These are phyloP conservation scores for Nakataea oryzae DNA, from an alignment of 2,329 filamentous ascomycete genomes.

Conservation along the genomic window DNA sequence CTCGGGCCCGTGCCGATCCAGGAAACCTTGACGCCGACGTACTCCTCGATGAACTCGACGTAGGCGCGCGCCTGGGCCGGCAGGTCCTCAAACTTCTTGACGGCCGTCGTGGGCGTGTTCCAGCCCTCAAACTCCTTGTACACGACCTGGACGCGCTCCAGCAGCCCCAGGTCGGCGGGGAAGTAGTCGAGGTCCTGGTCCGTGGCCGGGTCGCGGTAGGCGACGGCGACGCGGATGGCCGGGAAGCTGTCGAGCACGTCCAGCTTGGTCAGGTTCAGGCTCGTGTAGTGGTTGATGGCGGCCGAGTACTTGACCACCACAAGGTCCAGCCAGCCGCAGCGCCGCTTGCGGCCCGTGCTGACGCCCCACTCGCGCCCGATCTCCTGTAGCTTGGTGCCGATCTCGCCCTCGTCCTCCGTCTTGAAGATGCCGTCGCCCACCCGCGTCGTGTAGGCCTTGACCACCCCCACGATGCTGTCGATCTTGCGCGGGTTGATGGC, in stretches of 20 bases:
- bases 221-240: slow-evolving; percentile 63
- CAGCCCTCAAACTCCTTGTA: slow-evolving; percentile 63
- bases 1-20: slow-evolving; percentile 59
- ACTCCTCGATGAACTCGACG: slow-evolving; percentile 54
- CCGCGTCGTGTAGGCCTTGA: slow-evolving; percentile 56
- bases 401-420: slow-evolving; percentile 37
- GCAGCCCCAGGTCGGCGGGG: slow-evolving; percentile 49
- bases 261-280: slow-evolving; percentile 48
- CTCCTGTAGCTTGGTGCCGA: slow-evolving; percentile 27
- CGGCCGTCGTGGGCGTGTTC: slow-evolving; percentile 52
- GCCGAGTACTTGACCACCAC: slow-evolving; percentile 55
- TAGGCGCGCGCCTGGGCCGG: slow-evolving; percentile 56
- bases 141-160: slow-evolving; percentile 50
- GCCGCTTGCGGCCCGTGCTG: slow-evolving; percentile 41
- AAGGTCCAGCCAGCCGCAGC: slow-evolving; percentile 54
- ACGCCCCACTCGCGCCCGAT: slow-evolving; percentile 23
- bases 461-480: slow-evolving; percentile 47
- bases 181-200: slow-evolving; percentile 46
- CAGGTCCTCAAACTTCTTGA: slow-evolving; percentile 50
- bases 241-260: slow-evolving; percentile 66
- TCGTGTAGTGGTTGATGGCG: slow-evolving; percentile 56
- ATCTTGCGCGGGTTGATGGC: slow-evolving; percentile 44
- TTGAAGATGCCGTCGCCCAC: slow-evolving; percentile 51
- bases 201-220: slow-evolving; percentile 45
- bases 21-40: slow-evolving; percentile 49